Evolutionary conservation across 768 basidiomycete genomes (phyloP).

Genomic region (Glaciozyma antarctica): DNA sequence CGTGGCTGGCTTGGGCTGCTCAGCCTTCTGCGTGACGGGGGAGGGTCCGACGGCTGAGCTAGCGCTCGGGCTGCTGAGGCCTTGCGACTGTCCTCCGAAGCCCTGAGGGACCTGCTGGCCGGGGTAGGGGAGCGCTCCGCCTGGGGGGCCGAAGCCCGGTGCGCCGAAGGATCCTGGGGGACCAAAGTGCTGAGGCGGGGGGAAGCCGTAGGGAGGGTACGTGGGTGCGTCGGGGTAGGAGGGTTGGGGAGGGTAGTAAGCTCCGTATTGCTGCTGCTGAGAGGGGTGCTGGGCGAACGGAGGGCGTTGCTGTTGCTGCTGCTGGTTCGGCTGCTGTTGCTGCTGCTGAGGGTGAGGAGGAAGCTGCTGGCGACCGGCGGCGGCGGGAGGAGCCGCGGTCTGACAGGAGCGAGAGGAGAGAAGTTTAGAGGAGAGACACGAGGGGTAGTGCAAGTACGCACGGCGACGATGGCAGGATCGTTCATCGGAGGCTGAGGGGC

Average conservation of each 20-base stretch:
- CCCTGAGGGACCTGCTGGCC: constrained; percentile 6
- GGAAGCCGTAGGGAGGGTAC: neutral
- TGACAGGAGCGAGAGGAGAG: neutral
- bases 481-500: constrained; percentile 15
- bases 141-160: neutral
- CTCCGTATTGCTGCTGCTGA: constrained; percentile 11
- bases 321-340: neutral
- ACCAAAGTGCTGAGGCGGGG: constrained; percentile 1
- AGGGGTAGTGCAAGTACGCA: neutral
- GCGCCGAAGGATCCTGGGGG: neutral
- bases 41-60: neutral
- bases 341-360: constrained; percentile 2
- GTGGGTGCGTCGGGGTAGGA: neutral
- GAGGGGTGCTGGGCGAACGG: constrained; percentile 1
- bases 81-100: neutral
- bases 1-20: neutral
- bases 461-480: constrained; percentile 35
- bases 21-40: constrained; percentile 3
- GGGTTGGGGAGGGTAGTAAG: constrained; percentile 9
- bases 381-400: neutral
- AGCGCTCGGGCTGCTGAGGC: constrained; percentile 5
- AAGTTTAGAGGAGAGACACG: neutral
- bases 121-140: neutral
- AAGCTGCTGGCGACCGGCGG: neutral
- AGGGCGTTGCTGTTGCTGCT: constrained; percentile 6